Conservation (phyloP, 2,329 filamentous ascomycete genomes). For the Juglanconis oblonga region DNA sequence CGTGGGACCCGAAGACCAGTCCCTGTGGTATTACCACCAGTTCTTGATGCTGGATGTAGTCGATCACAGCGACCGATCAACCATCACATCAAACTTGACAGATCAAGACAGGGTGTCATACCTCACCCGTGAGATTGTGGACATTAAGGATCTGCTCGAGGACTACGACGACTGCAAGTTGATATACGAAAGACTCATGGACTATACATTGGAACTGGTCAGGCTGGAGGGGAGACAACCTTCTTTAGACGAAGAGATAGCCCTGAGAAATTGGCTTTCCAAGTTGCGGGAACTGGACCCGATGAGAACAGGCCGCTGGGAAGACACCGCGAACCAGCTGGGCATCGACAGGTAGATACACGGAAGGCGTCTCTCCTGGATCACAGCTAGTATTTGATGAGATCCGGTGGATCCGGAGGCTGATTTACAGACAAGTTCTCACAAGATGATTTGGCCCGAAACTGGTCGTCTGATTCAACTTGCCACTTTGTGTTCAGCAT, state of each 20-base stretch:
- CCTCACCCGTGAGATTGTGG: conserved; percentile 68
- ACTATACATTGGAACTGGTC: conserved; percentile 63
- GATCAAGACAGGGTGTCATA: conserved; percentile 62
- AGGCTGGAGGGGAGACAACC: conserved; percentile 46
- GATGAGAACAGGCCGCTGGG: conserved; percentile 72
- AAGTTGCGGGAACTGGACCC: conserved; percentile 70
- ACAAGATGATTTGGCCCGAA: too few relatives aligned
- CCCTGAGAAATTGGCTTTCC: conserved; percentile 57
- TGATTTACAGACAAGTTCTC: too few relatives aligned
- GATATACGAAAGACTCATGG: conserved; percentile 83
- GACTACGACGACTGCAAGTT: conserved; percentile 67
- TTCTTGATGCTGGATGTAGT: conserved; percentile 73
- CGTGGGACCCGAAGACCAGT: conserved; percentile 90
- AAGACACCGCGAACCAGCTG: conserved; percentile 57
- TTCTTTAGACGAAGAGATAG: conserved; percentile 36
- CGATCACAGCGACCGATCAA: conserved; percentile 44
- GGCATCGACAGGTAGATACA: conserved; percentile 13
- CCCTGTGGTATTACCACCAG: conserved; percentile 95
- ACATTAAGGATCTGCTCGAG: conserved; percentile 63
- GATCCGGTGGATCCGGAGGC: too few relatives aligned
- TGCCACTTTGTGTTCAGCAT: too few relatives aligned
- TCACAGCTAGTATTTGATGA: too few relatives aligned
- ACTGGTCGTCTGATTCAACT: too few relatives aligned
- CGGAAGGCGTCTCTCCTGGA: neutral
- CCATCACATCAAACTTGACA: conserved; percentile 64